phyloP scores from a whole-genome alignment of 345 rosid genomes.

The Eucalyptus pumila region DNA sequence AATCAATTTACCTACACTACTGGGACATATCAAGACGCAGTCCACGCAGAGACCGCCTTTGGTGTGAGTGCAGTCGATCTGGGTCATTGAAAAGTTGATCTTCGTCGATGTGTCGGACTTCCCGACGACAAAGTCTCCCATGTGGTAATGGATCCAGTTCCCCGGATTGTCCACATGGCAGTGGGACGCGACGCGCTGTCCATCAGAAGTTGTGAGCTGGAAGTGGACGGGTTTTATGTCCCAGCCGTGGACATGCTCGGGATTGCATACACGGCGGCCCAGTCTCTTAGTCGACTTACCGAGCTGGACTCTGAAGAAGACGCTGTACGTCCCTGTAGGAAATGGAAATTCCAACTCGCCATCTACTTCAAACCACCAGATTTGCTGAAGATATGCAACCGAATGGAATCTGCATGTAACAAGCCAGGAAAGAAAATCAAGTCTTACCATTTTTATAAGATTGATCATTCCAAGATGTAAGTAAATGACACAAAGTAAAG shows the following conservation, averaged over 20 bases:
- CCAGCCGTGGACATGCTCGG: constrained; percentile 87
- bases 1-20: constrained; percentile 20
- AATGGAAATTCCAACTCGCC: constrained; percentile 80
- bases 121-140: constrained; percentile 59
- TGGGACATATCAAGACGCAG: constrained; percentile 50
- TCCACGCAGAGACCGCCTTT: constrained; percentile 92
- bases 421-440: neutral
- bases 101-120: constrained; percentile 5
- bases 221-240: constrained; percentile 72
- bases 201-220: constrained; percentile 65
- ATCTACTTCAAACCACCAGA: constrained; percentile 93
- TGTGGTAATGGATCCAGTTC: constrained; percentile 62
- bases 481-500: neutral
- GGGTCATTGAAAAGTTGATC: constrained; percentile 65
- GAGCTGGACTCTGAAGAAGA: constrained; percentile 71
- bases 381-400: constrained; percentile 86
- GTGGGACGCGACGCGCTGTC: constrained; percentile 41
- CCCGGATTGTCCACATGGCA: constrained; percentile 46
- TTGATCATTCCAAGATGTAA: neutral
- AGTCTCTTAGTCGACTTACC: constrained; percentile 54
- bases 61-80: constrained; percentile 91
- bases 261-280: constrained; percentile 62
- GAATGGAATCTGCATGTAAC: constrained; percentile 34
- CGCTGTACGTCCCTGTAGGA: constrained; percentile 60
- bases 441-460: neutral